Evolutionary conservation across 1,284 basidiomycete species (phyloP), one percentile per base, ranked within the genome.

Genomic region (Austroboletus novae-zelandiae): DNA sequence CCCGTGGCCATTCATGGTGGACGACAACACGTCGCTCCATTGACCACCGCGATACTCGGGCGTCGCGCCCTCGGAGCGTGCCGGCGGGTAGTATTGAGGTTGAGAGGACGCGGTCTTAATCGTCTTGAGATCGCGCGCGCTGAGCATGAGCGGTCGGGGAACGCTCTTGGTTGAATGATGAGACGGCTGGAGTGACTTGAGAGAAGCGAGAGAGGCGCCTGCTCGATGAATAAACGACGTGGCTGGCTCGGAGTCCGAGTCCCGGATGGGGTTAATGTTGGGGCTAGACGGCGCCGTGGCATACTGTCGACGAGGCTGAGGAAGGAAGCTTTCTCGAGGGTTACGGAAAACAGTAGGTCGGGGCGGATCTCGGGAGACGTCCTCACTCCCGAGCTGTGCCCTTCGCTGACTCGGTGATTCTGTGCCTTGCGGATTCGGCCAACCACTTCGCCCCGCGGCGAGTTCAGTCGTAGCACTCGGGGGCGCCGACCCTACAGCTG

Each of bases 111-210:
- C 1, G 9, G 64, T 31, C 55, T 56, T 58, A n/a, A 43, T 57
- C 10, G 74, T 76, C 10, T 80, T 71, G 5, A 78, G 58, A 9
- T 74, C 69, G 2, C 69, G 66, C 10, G 83, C 76, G 53, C 66
- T 79, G 32, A 86, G 69, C 43, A 84, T 66, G 29, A 86, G 66
- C 1, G 84, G 84, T 1, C 75, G 72, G 2, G 84, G 83, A 1
- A 71, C 79, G 47, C 67, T 63, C 64, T 75, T 81, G 1, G 48
- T 46, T 6, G 49, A 40, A 61, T 69, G 18, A 48, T 57, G 43
- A 37, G 58, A 53, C 41, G 64, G 47, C 41, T 58, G 51, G 36
- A 78, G 61, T n/a, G 76, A 69, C 7, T 71, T 62, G 41, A 81
- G 61, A 0, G 80, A 75, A 36, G 71, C 68, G 41, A 74, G 71